phyloP scores from a whole-genome alignment of 1,284 basidiomycete species.

The Sporisorium iseilematis-ciliati region DNA sequence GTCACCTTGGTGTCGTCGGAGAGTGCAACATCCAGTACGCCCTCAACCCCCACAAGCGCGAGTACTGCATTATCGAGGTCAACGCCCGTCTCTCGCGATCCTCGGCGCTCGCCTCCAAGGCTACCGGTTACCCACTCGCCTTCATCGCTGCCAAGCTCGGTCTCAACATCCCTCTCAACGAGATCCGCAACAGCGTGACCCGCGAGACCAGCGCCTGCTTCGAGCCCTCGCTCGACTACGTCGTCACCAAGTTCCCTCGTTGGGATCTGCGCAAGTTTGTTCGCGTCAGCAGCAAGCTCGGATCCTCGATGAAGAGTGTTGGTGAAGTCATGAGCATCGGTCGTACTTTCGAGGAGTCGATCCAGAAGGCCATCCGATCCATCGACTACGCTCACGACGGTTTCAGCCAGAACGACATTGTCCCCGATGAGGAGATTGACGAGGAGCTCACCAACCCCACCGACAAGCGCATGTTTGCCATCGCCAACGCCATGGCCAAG shows the following conservation, averaged over 20 bases:
- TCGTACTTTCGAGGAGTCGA: constrained; percentile 95
- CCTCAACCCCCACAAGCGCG: constrained; percentile 90
- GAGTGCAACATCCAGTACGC: constrained; percentile 99
- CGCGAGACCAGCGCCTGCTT: constrained; percentile 97
- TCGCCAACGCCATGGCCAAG: constrained; percentile 85
- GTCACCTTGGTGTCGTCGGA: constrained; percentile 95
- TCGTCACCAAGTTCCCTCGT: constrained; percentile 97
- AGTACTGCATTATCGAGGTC: constrained; percentile 99
- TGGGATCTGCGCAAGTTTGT: constrained; percentile 99
- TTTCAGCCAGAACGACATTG: constrained; percentile 88
- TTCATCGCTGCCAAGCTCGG: constrained; percentile 99
- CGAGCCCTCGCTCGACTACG: constrained; percentile 96
- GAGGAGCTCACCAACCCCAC: constrained; percentile 88
- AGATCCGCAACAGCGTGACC: constrained; percentile 97
- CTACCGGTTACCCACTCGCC: constrained; percentile 96
- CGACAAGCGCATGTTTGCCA: constrained; percentile 91
- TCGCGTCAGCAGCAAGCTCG: constrained; percentile 66
- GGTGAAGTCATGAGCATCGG: constrained; percentile 99
- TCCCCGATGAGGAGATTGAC: constrained; percentile 78
- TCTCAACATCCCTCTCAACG: constrained; percentile 94
- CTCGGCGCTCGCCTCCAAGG: constrained; percentile 96
- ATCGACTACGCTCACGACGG: constrained; percentile 95
- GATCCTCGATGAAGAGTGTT: constrained; percentile 85
- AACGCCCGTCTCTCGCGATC: constrained; percentile 99
- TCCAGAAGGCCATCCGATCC: constrained; percentile 96